phyloP scores from a whole-genome alignment of 108 stramenopile species.

The Nannochloropsis oceanica region DNA sequence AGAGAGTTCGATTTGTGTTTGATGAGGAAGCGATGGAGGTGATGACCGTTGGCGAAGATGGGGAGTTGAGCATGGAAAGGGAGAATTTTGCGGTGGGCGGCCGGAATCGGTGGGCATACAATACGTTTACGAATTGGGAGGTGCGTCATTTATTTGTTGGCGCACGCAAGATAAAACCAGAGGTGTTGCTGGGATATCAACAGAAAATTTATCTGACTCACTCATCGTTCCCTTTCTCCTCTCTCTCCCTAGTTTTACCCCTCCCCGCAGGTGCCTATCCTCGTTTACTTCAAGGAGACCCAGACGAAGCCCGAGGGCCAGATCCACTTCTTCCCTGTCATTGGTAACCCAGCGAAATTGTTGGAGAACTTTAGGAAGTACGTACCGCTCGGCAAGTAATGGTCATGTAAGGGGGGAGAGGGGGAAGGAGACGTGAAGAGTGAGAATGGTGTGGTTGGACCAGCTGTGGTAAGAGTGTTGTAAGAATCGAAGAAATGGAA shows the following conservation, averaged over 20 bases:
- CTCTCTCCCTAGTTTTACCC: constrained; percentile 38
- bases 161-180: too few species aligned
- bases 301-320: constrained; percentile 54
- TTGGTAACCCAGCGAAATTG: constrained; percentile 5
- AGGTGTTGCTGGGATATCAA: too few species aligned
- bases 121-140: constrained; percentile 48
- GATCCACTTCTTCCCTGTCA: constrained; percentile 32
- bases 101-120: constrained; percentile 47
- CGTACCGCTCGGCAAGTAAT: constrained; percentile 12
- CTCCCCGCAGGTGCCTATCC: constrained; percentile 44
- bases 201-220: background rate
- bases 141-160: background rate
- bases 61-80: constrained; percentile 4
- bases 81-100: constrained; percentile 23
- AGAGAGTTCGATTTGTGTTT: constrained; percentile 15
- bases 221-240: background rate
- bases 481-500: too few species aligned
- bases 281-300: constrained; percentile 56
- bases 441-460: background rate
- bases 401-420: background rate
- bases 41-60: background rate
- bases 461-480: too few species aligned
- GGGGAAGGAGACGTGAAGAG: background rate
- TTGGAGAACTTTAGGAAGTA: constrained; percentile 4
- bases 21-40: constrained; percentile 30